phyloP scores from a whole-genome alignment of 192 early-diverging fungal genomes.

The Ambispora gerdemannii region DNA sequence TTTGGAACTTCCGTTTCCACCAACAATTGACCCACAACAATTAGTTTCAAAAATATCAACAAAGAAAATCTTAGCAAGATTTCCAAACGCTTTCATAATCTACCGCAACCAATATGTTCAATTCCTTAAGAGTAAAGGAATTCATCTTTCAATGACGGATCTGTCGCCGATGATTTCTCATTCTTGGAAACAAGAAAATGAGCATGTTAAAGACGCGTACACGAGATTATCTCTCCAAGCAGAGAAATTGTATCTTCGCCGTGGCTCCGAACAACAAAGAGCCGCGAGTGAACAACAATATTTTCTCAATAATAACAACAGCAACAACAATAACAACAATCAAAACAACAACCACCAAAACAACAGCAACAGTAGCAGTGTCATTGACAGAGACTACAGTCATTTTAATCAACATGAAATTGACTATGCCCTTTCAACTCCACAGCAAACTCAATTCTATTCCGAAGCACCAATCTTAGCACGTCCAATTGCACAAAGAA shows the following conservation, averaged over 20 bases:
- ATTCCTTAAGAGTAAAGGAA: neutral
- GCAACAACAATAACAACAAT: neutral
- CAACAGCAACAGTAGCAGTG: neutral
- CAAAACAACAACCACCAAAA: neutral
- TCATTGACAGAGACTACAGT: neutral
- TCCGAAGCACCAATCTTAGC: neutral
- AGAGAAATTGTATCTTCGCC: slow-evolving; percentile 20
- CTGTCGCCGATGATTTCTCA: slow-evolving; percentile 10
- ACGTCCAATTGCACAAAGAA: neutral
- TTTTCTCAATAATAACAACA: neutral
- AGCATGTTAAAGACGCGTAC: slow-evolving; percentile 23
- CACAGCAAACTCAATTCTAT: neutral
- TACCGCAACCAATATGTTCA: slow-evolving; percentile 19
- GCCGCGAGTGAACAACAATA: neutral
- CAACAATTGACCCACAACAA: neutral
- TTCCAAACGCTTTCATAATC: slow-evolving; percentile 27
- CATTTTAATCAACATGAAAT: neutral
- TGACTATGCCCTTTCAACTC: neutral
- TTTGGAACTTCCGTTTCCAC: slow-evolving; percentile 16
- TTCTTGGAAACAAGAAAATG: slow-evolving; percentile 17
- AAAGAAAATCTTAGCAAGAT: slow-evolving; percentile 8
- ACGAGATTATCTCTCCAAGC: neutral
- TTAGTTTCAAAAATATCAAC: slow-evolving; percentile 13
- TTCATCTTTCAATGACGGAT: slow-evolving; percentile 27
- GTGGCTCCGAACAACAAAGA: neutral